These are phyloP conservation scores for Hypoxylon sp. DNA, from an alignment of 2,329 filamentous ascomycete species.

Conservation along the genomic window DNA sequence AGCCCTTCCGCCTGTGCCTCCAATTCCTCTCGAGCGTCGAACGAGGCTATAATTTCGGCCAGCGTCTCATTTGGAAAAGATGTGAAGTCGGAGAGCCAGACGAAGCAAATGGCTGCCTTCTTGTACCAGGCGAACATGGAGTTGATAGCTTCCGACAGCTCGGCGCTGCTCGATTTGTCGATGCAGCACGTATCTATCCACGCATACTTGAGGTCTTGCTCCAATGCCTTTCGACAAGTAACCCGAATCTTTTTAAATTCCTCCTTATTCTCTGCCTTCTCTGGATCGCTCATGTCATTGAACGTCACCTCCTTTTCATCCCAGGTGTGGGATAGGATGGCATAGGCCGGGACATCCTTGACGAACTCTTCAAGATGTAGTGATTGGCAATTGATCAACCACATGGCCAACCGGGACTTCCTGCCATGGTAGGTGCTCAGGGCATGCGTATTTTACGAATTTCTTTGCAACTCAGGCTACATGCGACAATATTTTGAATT, in stretches of 20 bases:
- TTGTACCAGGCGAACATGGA: constrained; percentile 47
- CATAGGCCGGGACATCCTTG: constrained; percentile 40
- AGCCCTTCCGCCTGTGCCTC: constrained; percentile 22
- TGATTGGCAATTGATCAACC: constrained; percentile 42
- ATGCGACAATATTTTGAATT: neutral
- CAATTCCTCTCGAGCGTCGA: constrained; percentile 34
- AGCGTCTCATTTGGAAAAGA: constrained; percentile 26
- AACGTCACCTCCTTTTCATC: constrained; percentile 38
- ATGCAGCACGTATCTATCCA: constrained; percentile 48
- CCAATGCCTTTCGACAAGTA: constrained; percentile 35
- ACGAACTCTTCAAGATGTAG: constrained; percentile 42
- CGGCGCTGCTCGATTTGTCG: constrained; percentile 46
- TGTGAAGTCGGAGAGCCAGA: constrained; percentile 40
- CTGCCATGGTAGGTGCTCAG: constrained; percentile 16
- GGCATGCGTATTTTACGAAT: neutral
- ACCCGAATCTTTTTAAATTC: constrained; percentile 37
- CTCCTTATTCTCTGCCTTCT: constrained; percentile 2
- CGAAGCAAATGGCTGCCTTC: constrained; percentile 38
- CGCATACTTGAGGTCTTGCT: constrained; percentile 37
- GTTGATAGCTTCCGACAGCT: constrained; percentile 47
- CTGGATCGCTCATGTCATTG: constrained; percentile 29
- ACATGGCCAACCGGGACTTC: constrained; percentile 28
- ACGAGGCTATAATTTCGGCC: constrained; percentile 32
- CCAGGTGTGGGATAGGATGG: constrained; percentile 46
- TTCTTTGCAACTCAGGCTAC: neutral